phyloP scores from a whole-genome alignment of 192 early-diverging fungal species.

The Phlyctochytrium bullatum region DNA sequence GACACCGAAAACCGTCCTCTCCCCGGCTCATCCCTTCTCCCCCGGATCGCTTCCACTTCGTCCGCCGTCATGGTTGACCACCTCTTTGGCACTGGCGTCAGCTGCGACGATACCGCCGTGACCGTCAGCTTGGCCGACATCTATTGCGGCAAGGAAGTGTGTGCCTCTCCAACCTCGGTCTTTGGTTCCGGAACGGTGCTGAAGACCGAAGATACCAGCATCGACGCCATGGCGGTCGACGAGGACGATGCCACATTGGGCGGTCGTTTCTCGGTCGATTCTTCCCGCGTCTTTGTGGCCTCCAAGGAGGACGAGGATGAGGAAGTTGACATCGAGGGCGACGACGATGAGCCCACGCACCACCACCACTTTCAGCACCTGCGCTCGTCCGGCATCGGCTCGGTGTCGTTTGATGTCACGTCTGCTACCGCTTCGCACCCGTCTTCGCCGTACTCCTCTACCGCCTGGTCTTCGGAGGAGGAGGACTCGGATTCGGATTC shows the following conservation, averaged over 20 bases:
- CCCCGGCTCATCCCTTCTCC: neutral
- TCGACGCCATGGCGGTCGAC: too few species aligned
- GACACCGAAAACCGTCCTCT: neutral
- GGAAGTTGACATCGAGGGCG: neutral
- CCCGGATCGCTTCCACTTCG: neutral
- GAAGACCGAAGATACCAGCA: too few species aligned
- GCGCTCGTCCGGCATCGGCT: too few species aligned
- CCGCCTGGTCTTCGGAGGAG: neutral
- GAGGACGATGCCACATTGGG: too few species aligned
- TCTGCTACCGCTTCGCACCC: neutral
- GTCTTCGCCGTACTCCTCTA: neutral
- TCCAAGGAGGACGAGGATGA: neutral
- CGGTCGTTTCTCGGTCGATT: too few species aligned
- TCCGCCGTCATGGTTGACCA: too few species aligned
- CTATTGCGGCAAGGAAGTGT: conserved; percentile 15
- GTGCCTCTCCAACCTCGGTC: neutral
- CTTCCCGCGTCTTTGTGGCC: too few species aligned
- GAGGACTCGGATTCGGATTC: neutral
- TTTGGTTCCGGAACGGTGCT: too few species aligned
- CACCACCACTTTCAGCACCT: too few species aligned
- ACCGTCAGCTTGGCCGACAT: conserved; percentile 21
- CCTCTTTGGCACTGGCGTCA: too few species aligned
- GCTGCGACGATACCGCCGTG: too few species aligned
- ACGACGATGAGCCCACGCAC: neutral
- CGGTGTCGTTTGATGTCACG: neutral